Base-by-base conservation (phyloP, 2,329 filamentous ascomycete genomes). In the Dactylellina parvicollis region DNA sequence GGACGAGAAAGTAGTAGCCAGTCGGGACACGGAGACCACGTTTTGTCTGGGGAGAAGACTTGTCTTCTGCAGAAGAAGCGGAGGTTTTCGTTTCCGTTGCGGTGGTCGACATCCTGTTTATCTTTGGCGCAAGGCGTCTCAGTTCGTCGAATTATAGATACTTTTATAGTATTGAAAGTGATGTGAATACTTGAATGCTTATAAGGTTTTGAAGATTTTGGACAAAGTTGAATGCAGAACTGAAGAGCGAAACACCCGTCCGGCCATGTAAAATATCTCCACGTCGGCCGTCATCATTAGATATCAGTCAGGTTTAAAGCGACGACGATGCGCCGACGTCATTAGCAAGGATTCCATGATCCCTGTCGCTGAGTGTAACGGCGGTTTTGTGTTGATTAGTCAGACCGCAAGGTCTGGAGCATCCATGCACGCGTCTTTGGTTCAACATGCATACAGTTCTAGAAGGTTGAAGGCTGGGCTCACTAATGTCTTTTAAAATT, bases 1-100 rank as follows among this genome's bases (percentile, higher is more conserved):
- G 69, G 32, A 73, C 60, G 16, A 73, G 69, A 20, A 66, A 73
- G 24, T 73, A 73, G 47, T 73, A 73, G 20, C 60, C 69, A 2
- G 60, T 54, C 18, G 69, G 52, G 9, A 73, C 2, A n/a, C 24
- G 60, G 16, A 73, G 16, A 9, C 22, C 36, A 16, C 40, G 50
- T 9, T 40, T 42, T 32, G 38, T 12, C 9, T 12, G 2, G 26
- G 67, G 44, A 10, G 32, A 3, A 3, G 54, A 32, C 14, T 42
- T 24, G 5, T 38, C 3, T 42, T 62, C 36, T 1, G 7, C 26
- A 8, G 55, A 22, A n/a, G 57, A 18, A 18, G 16, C 8, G 4
- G 34, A 28, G 2, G 50, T 44, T 22, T 60, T 52, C 14, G 67
- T 65, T 36, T 49, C 52, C 14, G 59, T 72, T 4, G 67, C 36